Conservation (phyloP, 2,329 filamentous ascomycete genomes). For the Zymoseptoria passerinii region DNA sequence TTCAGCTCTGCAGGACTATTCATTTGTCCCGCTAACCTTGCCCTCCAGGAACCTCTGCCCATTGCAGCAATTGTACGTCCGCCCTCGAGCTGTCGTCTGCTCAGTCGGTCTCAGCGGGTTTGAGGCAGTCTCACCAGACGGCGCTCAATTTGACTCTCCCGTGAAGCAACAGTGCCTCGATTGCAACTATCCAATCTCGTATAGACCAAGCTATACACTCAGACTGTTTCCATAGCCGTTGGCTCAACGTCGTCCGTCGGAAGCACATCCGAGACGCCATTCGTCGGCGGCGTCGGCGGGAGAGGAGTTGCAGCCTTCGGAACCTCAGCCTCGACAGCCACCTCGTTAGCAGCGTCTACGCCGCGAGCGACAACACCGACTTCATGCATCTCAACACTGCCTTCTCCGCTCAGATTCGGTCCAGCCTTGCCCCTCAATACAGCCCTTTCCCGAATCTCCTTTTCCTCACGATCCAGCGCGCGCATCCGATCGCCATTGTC, state of each 20-base stretch:
- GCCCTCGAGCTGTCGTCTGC: too few relatives aligned
- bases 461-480: conserved; percentile 40
- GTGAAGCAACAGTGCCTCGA: not conserved
- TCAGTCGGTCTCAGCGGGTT: too few relatives aligned
- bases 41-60: too few relatives aligned
- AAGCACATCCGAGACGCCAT: not conserved
- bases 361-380: not conserved
- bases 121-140: too few relatives aligned
- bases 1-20: too few relatives aligned
- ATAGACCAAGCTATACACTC: not conserved
- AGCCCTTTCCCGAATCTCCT: conserved; percentile 37
- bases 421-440: conserved; percentile 21
- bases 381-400: conserved; percentile 14
- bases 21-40: too few relatives aligned
- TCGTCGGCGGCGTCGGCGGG: not conserved
- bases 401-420: conserved; percentile 7
- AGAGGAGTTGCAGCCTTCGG: not conserved
- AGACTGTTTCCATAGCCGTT: not conserved
- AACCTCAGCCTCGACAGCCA: not conserved
- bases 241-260: not conserved
- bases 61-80: too few relatives aligned
- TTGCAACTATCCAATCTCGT: not conserved
- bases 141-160: not conserved
- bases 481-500: conserved; percentile 40
- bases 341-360: not conserved